A percentile compares a stretch with the other conserved stretches of the same genome.
phyloP scores from a whole-genome alignment of 352 stramenopile species.

The Pythium aristosporum region DNA sequence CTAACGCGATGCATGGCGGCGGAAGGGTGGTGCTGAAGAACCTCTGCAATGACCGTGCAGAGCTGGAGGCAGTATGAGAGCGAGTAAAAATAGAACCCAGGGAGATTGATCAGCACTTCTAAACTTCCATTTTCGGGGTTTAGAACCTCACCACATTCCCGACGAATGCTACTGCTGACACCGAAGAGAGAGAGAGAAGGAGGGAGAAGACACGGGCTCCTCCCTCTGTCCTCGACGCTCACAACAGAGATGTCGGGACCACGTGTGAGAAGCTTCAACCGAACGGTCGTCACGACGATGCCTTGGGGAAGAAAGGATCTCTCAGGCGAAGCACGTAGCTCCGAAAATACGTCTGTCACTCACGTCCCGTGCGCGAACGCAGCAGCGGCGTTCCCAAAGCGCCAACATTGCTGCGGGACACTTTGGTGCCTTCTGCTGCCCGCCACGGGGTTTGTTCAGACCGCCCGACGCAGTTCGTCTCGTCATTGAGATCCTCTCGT shows the following conservation, averaged over 20 bases:
- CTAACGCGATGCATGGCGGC: slow-evolving; percentile 59
- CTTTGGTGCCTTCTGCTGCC: slow-evolving; percentile 19
- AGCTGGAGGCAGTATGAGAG: background rate
- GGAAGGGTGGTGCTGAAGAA: background rate
- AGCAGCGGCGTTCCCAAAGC: slow-evolving; percentile 19
- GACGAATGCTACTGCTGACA: background rate
- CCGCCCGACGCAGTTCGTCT: slow-evolving; percentile 84
- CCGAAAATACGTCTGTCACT: slow-evolving; percentile 73
- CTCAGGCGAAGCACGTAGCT: slow-evolving; percentile 54
- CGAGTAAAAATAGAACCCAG: background rate
- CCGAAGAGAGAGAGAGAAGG: background rate
- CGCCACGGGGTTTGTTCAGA: slow-evolving; percentile 66
- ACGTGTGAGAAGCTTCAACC: background rate
- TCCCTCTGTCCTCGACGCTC: background rate
- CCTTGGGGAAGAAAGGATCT: slow-evolving; percentile 33
- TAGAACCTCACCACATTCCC: background rate
- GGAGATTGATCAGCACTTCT: background rate
- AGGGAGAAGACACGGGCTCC: slow-evolving; percentile 5
- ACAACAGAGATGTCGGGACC: background rate
- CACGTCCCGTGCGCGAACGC: slow-evolving; percentile 40
- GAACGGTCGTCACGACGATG: background rate
- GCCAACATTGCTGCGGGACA: slow-evolving; percentile 80
- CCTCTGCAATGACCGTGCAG: background rate
- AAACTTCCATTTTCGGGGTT: background rate
- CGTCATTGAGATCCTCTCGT: slow-evolving; percentile 67